A percentile compares a stretch with the other conserved stretches of the same genome.
Conservation (phyloP, 768 basidiomycete genomes). For the Lentinula edodes region DNA sequence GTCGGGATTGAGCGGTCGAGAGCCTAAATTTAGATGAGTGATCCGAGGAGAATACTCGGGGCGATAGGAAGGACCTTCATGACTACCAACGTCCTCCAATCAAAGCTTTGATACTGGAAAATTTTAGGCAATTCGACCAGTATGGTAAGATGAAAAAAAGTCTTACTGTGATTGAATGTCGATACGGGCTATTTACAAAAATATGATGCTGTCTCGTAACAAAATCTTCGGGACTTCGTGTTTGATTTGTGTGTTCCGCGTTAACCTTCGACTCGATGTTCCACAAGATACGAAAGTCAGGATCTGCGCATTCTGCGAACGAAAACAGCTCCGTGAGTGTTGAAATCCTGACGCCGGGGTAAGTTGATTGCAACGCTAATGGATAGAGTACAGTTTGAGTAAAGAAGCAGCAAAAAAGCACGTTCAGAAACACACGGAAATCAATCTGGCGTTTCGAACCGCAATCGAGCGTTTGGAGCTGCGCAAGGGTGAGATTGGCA, state of each 20-base stretch:
- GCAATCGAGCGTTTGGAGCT: conserved; percentile 77
- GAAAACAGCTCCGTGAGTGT: conserved; percentile 71
- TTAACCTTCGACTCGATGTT: conserved; percentile 81
- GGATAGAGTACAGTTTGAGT: background rate
- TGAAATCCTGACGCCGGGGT: conserved; percentile 66
- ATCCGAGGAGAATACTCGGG: background rate
- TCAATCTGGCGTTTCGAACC: conserved; percentile 57
- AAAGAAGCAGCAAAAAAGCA: background rate
- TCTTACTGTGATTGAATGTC: conserved; percentile 57
- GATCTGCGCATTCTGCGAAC: conserved; percentile 71
- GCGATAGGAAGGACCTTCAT: conserved; percentile 53
- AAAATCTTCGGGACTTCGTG: conserved; percentile 52
- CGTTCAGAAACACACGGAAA: conserved; percentile 42
- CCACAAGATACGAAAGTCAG: conserved; percentile 54
- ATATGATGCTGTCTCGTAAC: conserved; percentile 54
- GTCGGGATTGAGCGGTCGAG: conserved; percentile 51
- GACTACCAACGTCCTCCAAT: conserved; percentile 69
- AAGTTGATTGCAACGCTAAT: conserved; percentile 56
- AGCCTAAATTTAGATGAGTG: conserved; percentile 24
- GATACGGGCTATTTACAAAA: conserved; percentile 57
- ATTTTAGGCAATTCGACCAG: background rate
- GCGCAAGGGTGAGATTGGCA: conserved; percentile 72
- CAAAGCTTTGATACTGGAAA: conserved; percentile 70
- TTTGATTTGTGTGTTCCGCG: conserved; percentile 44
- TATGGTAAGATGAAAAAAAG: background rate